A percentile compares a stretch with the other conserved stretches of the same genome.
Evolutionary conservation across 1,284 basidiomycete species (phyloP).

Genomic region (Trametes hirsuta): DNA sequence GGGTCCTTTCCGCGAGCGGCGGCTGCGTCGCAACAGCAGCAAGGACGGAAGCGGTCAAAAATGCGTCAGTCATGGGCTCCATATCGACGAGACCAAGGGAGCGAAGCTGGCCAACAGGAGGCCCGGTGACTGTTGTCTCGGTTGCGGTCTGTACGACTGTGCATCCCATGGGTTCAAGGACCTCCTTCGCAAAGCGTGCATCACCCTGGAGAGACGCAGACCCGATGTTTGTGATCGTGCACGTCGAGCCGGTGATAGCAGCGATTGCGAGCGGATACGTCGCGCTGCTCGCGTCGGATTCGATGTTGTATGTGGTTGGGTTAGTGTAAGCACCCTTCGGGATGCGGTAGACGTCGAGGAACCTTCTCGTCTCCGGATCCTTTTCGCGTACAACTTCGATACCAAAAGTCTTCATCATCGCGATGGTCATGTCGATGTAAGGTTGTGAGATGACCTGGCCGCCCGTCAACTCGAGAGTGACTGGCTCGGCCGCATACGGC

Average conservation of each 20-base stretch:
- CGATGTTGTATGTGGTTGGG: conserved; percentile 86
- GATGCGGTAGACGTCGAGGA: conserved; percentile 86
- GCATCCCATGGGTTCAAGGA: conserved; percentile 96
- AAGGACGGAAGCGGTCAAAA: conserved; percentile 92
- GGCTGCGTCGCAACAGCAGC: conserved; percentile 82
- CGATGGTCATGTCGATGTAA: conserved; percentile 99
- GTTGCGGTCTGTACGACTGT: conserved; percentile 85
- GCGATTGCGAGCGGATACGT: conserved; percentile 98
- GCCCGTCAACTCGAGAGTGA: conserved; percentile 89
- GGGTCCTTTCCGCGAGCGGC: conserved; percentile 40
- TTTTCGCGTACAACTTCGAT: conserved; percentile 74
- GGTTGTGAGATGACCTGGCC: conserved; percentile 97
- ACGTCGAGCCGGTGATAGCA: conserved; percentile 93
- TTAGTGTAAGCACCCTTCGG: conserved; percentile 82
- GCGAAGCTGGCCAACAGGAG: conserved; percentile 78
- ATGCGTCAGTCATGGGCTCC: conserved; percentile 99
- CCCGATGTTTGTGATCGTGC: conserved; percentile 94
- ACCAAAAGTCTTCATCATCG: conserved; percentile 98
- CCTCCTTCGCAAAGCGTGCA: conserved; percentile 92
- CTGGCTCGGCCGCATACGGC: conserved; percentile 84
- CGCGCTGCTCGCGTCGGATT: conserved; percentile 94
- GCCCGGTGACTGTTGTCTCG: conserved; percentile 93
- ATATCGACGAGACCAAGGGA: conserved; percentile 93
- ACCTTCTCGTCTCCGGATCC: conserved; percentile 65
- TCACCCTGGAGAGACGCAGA: conserved; percentile 93